Evolutionary conservation across 768 basidiomycete species (phyloP), one percentile per base, ranked within the genome.

Genomic region (Terana coerulea): DNA sequence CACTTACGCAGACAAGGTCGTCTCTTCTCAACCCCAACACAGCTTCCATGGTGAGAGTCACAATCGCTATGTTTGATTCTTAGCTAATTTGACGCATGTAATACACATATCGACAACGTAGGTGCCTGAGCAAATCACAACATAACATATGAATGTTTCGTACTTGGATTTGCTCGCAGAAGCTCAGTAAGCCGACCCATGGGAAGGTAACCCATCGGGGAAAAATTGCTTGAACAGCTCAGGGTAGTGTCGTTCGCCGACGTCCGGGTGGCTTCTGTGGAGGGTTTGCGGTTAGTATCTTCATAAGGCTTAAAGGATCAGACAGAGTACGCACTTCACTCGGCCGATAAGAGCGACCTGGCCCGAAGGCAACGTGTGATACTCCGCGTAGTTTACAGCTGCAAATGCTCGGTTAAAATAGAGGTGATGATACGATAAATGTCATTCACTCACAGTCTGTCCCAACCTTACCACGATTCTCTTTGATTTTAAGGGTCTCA

Each of bases 311-410:
- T 17, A 11, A 29, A 44, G 10, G 29, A 26, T 6, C 43, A 21
- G 11, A 24, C 19, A 9, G 12, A 84, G 57, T 49, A 90, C 89
- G 6, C 12, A 46, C 45, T 87, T 92, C 50, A 92, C 75, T 10
- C 90, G 73, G 1, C 87, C 88, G 48, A 91, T 87, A 30, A 92
- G 73, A 49, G 77, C 79, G 25, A 91, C 90, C 51, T 78, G 70
- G 3, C 90, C 90, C 0, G 82, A 82, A 0, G 84, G 81, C 58
- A 84, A 78, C 19, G 70, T 70, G 54, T 83, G 81, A 59, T 88
- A 92, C 59, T 91, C 90, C 1, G 76, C 60, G 59, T 86, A 91
- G 64, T 92, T 91, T 14, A 91, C 81, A 17, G 90, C 90, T 91
- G 51, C 28, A 17, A n/a, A n/a, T n/a, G 19, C 19, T 5, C 21